Percentiles rank a stretch among this genome's conserved stretches.
These are phyloP conservation scores for Glycine soja DNA, from an alignment of 306 rosid species.

Conservation along the genomic window DNA sequence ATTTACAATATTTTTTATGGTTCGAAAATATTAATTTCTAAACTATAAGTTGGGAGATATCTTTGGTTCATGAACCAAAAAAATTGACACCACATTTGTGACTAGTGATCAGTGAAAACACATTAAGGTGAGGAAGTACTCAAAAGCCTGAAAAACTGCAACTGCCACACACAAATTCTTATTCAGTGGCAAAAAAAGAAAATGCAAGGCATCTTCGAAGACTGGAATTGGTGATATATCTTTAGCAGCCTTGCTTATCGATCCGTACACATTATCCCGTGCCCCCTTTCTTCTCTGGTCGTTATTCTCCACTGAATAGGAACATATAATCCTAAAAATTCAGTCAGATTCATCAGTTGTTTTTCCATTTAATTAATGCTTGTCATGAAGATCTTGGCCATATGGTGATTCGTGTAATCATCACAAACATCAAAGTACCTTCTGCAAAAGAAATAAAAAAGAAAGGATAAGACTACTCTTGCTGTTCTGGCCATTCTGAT, in stretches of 20 bases:
- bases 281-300: conserved; percentile 6
- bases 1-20: too few species aligned
- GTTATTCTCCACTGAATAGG: conserved; percentile 39
- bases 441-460: neutral
- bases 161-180: conserved; percentile 30
- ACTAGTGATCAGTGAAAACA: conserved; percentile 6
- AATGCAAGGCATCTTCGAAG: conserved; percentile 33
- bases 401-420: conserved; percentile 17
- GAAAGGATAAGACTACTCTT: neutral
- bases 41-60: too few species aligned
- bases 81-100: conserved; percentile 4
- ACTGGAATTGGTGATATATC: conserved; percentile 18
- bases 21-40: too few species aligned
- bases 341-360: conserved; percentile 39
- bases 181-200: conserved; percentile 22
- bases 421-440: neutral
- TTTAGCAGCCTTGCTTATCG: conserved; percentile 5
- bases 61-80: too few species aligned
- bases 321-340: conserved; percentile 25
- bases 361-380: neutral
- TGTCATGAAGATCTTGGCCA: neutral
- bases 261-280: conserved; percentile 11
- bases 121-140: conserved; percentile 14
- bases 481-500: conserved; percentile 24
- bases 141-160: conserved; percentile 4